Evolutionary conservation across 2,329 filamentous ascomycete genomes (phyloP).

Genomic region (Hypoxylon sp.): DNA sequence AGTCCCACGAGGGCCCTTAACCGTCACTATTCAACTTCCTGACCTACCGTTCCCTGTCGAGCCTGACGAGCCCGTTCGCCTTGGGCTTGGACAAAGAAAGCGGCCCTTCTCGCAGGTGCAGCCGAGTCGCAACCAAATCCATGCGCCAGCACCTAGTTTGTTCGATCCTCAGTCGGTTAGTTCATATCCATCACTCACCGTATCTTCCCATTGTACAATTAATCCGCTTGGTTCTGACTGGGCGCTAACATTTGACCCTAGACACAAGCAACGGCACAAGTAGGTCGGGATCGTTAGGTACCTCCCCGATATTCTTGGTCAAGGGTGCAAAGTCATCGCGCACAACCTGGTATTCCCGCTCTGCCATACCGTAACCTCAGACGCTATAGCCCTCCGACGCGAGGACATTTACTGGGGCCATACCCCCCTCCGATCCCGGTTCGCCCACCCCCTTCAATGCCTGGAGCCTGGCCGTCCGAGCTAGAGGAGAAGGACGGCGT

Average conservation of each 20-base stretch:
- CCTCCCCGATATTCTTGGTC: conserved; percentile 12
- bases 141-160: background rate
- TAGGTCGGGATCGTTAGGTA: conserved; percentile 32
- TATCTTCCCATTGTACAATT: background rate
- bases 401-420: conserved; percentile 1
- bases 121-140: background rate
- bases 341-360: background rate
- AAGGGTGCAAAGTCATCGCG: background rate
- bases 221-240: conserved; percentile 1
- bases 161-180: conserved; percentile 11
- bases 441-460: conserved; percentile 19
- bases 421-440: background rate
- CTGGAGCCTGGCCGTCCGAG: conserved; percentile 39
- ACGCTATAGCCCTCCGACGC: conserved; percentile 13
- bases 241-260: conserved; percentile 12
- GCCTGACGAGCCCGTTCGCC: conserved; percentile 4
- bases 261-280: background rate
- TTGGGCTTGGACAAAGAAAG: conserved; percentile 13
- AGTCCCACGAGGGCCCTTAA: conserved; percentile 12
- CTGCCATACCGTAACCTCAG: conserved; percentile 1
- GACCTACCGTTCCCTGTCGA: conserved; percentile 5
- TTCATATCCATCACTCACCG: conserved; percentile 1
- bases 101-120: conserved; percentile 7
- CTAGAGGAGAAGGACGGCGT: conserved; percentile 19
- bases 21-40: conserved; percentile 33